Percentiles rank a stretch among this genome's conserved stretches.
Conservation (phyloP, 2,329 filamentous ascomycete species). For the Calycina marina region DNA sequence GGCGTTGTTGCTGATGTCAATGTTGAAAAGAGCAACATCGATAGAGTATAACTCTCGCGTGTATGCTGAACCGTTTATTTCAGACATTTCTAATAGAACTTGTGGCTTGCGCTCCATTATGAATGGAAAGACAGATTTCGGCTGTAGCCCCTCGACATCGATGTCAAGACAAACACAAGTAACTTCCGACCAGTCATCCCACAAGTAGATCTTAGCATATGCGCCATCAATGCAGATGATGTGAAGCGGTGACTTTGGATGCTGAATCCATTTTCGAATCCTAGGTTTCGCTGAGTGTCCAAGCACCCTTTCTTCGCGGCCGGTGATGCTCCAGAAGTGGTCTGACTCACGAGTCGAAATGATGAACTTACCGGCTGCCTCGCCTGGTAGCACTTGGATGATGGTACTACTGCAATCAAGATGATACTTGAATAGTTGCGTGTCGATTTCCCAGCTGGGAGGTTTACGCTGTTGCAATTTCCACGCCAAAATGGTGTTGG, state of each 20-base stretch:
- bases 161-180: constrained; percentile 6
- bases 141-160: constrained; percentile 7
- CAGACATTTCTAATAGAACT: constrained; percentile 14
- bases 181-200: constrained; percentile 20
- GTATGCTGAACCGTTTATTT: constrained; percentile 9
- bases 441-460: constrained; percentile 6
- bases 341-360: constrained; percentile 22
- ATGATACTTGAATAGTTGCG: constrained; percentile 11
- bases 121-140: constrained; percentile 14
- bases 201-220: constrained; percentile 16
- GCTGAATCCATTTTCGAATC: constrained; percentile 16
- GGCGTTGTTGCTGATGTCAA: constrained; percentile 4
- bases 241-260: constrained; percentile 14
- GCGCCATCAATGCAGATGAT: constrained; percentile 20
- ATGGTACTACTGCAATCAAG: constrained; percentile 17
- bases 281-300: constrained; percentile 11
- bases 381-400: constrained; percentile 17
- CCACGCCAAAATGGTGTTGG: constrained; percentile 12
- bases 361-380: constrained; percentile 19
- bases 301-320: constrained; percentile 14
- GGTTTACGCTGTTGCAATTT: constrained; percentile 4
- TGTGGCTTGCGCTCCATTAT: constrained; percentile 4
- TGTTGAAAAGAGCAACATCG: constrained; percentile 8
- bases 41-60: constrained; percentile 8
- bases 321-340: constrained; percentile 19